These are phyloP conservation scores for Sordariomycetes sp. DNA, from an alignment of 2,329 filamentous ascomycete species.

Conservation along the genomic window DNA sequence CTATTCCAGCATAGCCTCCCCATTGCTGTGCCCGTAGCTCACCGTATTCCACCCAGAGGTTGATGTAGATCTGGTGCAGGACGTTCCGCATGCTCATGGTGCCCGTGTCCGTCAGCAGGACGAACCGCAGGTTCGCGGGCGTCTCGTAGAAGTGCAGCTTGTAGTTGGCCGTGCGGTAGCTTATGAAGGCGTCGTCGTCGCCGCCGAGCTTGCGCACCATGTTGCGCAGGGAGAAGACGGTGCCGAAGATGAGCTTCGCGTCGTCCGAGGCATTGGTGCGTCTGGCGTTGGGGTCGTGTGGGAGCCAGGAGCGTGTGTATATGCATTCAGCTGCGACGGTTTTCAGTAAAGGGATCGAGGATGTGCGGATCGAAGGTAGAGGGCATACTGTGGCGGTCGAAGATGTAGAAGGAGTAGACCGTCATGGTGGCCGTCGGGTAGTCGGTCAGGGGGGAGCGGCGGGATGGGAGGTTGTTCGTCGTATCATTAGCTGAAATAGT, in stretches of 20 bases:
- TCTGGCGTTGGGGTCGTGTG: constrained; percentile 34
- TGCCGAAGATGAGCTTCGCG: constrained; percentile 95
- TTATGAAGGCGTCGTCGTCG: constrained; percentile 89
- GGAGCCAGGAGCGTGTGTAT: constrained; percentile 82
- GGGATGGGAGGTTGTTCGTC: neutral
- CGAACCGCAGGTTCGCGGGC: constrained; percentile 88
- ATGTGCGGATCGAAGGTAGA: neutral
- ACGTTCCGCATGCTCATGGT: constrained; percentile 88
- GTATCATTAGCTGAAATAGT: constrained; percentile 1
- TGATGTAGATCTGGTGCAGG: constrained; percentile 96
- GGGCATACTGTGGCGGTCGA: constrained; percentile 85
- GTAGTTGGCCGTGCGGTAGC: constrained; percentile 88
- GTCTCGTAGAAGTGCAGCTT: constrained; percentile 99
- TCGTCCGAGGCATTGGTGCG: constrained; percentile 54
- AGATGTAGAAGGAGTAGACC: constrained; percentile 97
- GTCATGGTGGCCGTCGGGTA: constrained; percentile 52
- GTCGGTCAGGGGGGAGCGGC: neutral
- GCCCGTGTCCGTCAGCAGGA: constrained; percentile 88
- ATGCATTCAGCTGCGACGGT: constrained; percentile 76
- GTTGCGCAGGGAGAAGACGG: constrained; percentile 91
- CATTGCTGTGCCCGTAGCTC: no score
- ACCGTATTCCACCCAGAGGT: constrained; percentile 95
- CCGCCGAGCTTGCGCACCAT: constrained; percentile 95
- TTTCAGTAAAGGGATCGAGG: neutral
- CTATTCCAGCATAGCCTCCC: neutral